Percentiles rank a stretch among this genome's conserved stretches.
Conservation (phyloP, 768 basidiomycete species). For the Lactarius sanguifluus region DNA sequence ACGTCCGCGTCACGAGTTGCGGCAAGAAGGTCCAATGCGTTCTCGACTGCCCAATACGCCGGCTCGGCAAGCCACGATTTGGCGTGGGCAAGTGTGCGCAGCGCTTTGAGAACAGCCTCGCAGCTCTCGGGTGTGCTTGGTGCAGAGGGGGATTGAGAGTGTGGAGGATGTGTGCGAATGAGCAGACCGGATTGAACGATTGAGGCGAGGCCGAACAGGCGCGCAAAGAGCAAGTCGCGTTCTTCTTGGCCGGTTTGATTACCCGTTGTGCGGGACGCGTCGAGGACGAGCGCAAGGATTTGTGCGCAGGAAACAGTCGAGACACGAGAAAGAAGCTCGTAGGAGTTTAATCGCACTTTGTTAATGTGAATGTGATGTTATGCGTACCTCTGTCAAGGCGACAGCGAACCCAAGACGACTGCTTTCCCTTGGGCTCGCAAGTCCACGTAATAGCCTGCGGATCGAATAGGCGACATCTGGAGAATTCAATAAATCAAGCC, state of each 20-base stretch:
- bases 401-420: conserved; percentile 95
- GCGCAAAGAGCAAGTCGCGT: conserved; percentile 88
- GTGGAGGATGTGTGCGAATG: conserved; percentile 57
- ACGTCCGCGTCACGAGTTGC: conserved; percentile 48
- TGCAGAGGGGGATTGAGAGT: conserved; percentile 52
- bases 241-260: conserved; percentile 90
- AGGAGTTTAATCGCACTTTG: conserved; percentile 9
- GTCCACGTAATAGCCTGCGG: conserved; percentile 78
- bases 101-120: conserved; percentile 53
- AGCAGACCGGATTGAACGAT: conserved; percentile 84
- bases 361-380: conserved; percentile 6
- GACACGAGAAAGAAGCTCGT: conserved; percentile 75
- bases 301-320: conserved; percentile 75
- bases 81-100: conserved; percentile 70
- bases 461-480: conserved; percentile 94
- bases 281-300: conserved; percentile 71
- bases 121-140: conserved; percentile 62
- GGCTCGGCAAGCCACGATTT: conserved; percentile 92
- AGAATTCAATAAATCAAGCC: conserved; percentile 68
- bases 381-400: conserved; percentile 85
- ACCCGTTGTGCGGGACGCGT: conserved; percentile 66
- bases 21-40: conserved; percentile 58
- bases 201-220: conserved; percentile 85
- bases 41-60: conserved; percentile 78
- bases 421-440: conserved; percentile 90